Evolutionary conservation across 345 rosid genomes (phyloP), one percentile per base, ranked within the genome.

Genomic region (Lenwebbia sp.): DNA sequence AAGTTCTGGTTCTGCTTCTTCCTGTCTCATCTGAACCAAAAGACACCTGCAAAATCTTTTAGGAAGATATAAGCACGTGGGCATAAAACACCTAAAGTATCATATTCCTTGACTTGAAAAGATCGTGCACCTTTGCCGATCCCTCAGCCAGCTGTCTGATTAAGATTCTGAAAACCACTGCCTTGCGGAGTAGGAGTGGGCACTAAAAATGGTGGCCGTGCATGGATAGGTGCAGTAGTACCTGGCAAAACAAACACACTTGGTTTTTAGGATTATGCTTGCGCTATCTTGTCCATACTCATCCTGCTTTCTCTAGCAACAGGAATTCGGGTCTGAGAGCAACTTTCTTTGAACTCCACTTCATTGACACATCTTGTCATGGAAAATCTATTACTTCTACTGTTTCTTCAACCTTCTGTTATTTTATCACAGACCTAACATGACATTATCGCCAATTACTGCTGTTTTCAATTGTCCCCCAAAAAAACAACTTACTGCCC

Each of bases 71-170:
- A 54, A 54, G 57, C 57, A 21, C 7, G 57, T 37, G 47, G 78
- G 78, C 78, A 70, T 70, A 33, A 26, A 40, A 70, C 3, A 19
- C 47, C 47, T 19, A 10, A 70, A 37, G 13, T 4, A 11, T 37
- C 44, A 19, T 65, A 33, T 33, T 9, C 44, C 3, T 54, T 1
- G 13, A 65, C 25, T 4, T 5, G 7, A 33, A 37, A 70, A 33
- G 57, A 70, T 50, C 23, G 86, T 92, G 90, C 87, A 93, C 94
- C 87, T 91, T 86, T 87, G 87, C 91, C 90, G 84, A 92, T 86
- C 84, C 88, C 94, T 95, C 95, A 95, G 90, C 93, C 95, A 82
- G 92, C 87, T 85, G 94, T 92, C 88, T 94, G 98, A 91, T 92
- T 95, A 91, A 95, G 93, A 94, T 93, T 37, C 78, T 70, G 25